Percentiles rank a stretch among this genome's conserved stretches.
These are phyloP conservation scores for Neurospora sp. DNA, from an alignment of 495 filamentous ascomycete genomes.

Conservation along the genomic window DNA sequence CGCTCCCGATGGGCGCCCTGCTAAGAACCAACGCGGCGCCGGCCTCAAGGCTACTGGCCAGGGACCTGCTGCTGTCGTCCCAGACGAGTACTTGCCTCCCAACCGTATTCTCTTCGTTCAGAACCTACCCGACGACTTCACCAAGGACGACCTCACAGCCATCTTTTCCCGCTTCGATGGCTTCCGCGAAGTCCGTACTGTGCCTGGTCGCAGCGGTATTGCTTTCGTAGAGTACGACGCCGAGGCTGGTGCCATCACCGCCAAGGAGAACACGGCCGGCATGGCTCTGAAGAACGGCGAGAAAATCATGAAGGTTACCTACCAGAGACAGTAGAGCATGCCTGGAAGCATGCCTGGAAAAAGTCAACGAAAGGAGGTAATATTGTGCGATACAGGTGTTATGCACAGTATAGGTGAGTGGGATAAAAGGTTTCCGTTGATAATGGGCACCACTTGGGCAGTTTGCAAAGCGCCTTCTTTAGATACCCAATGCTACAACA, in stretches of 20 bases:
- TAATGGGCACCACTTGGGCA: not conserved
- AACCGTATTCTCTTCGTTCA: slow-evolving; percentile 98
- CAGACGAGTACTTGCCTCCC: slow-evolving; percentile 93
- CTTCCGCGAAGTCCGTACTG: slow-evolving; percentile 83
- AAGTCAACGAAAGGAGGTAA: not conserved
- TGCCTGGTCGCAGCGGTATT: slow-evolving; percentile 80
- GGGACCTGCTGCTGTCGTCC: slow-evolving; percentile 64
- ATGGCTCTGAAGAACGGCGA: slow-evolving; percentile 69
- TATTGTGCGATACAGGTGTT: not conserved
- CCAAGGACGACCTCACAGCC: slow-evolving; percentile 63
- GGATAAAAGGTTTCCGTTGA: not conserved
- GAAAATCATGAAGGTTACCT: slow-evolving; percentile 67
- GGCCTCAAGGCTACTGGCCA: slow-evolving; percentile 73
- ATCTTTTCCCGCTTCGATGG: slow-evolving; percentile 89
- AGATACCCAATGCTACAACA: slow-evolving; percentile 13
- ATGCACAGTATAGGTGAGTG: not conserved
- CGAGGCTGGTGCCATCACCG: slow-evolving; percentile 79
- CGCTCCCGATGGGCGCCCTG: slow-evolving; percentile 48
- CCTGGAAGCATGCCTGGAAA: not conserved
- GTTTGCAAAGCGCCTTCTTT: not conserved
- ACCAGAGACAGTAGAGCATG: slow-evolving; percentile 65
- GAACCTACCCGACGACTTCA: slow-evolving; percentile 80
- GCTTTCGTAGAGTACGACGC: slow-evolving; percentile 95
- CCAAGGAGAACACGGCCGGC: slow-evolving; percentile 91
- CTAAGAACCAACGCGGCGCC: slow-evolving; percentile 64